Percentiles rank a stretch among this genome's conserved stretches.
Evolutionary conservation across 129 eudicot species (phyloP).

Genomic region (Artemisia argyi): DNA sequence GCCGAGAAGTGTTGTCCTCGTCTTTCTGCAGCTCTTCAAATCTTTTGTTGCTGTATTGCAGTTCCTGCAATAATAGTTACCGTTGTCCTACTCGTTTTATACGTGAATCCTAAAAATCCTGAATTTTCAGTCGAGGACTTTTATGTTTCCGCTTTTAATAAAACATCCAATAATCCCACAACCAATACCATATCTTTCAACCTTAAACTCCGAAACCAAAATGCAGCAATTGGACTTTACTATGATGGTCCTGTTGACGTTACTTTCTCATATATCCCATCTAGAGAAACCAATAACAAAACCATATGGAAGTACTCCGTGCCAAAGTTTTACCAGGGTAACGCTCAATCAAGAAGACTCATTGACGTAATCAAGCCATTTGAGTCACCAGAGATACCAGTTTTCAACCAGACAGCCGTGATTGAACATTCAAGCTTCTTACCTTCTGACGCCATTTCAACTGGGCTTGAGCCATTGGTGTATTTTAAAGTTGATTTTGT

Average conservation of each 20-base stretch:
- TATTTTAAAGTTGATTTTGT: constrained; percentile 25
- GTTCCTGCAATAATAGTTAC: constrained; percentile 15
- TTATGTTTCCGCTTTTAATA: constrained; percentile 23
- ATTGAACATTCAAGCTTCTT: constrained; percentile 16
- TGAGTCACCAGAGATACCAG: not conserved
- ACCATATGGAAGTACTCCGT: constrained; percentile 29
- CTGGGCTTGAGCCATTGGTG: constrained; percentile 22
- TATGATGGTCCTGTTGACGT: constrained; percentile 23
- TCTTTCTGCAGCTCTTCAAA: constrained; percentile 20
- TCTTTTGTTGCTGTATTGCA: constrained; percentile 9
- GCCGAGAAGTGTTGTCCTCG: constrained; percentile 17
- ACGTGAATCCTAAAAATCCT: constrained; percentile 22
- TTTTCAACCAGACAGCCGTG: constrained; percentile 20
- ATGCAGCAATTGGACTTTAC: constrained; percentile 22
- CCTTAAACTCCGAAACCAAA: constrained; percentile 27
- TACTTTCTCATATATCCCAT: constrained; percentile 18
- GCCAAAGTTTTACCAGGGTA: constrained; percentile 30
- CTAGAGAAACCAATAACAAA: constrained; percentile 17
- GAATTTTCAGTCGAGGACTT: constrained; percentile 25
- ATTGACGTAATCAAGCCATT: constrained; percentile 14
- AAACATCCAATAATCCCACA: constrained; percentile 15
- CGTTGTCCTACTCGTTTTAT: constrained; percentile 17
- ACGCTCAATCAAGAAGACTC: constrained; percentile 30
- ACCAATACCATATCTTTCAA: constrained; percentile 23
- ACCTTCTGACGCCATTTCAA: constrained; percentile 14